Evolutionary conservation across 2,329 filamentous ascomycete genomes (phyloP).

Genomic region (Aspergillus thermomutatus): DNA sequence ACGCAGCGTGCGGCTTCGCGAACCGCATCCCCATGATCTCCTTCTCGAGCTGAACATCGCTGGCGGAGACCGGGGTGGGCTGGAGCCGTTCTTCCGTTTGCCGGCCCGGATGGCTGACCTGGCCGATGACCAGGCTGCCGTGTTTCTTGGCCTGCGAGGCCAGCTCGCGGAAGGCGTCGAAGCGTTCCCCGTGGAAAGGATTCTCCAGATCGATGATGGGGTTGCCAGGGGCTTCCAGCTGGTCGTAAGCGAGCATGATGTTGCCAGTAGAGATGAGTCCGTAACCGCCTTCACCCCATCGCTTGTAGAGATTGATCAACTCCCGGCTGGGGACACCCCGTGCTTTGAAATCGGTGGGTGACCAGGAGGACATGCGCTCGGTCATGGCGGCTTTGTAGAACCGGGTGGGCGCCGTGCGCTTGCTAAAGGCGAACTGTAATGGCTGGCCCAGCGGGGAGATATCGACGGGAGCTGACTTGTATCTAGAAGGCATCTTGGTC

Average conservation of each 20-base stretch:
- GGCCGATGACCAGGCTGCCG: conserved; percentile 57
- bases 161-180: conserved; percentile 57
- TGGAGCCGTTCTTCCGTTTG: conserved; percentile 49
- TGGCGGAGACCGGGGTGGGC: conserved; percentile 50
- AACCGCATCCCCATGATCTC: conserved; percentile 30
- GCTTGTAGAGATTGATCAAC: conserved; percentile 56
- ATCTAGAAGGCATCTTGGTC: neutral
- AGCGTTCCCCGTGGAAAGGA: conserved; percentile 54
- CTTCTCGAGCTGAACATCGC: conserved; percentile 45
- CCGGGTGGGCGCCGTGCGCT: conserved; percentile 59
- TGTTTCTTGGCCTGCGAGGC: conserved; percentile 55
- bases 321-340: conserved; percentile 54
- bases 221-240: conserved; percentile 56
- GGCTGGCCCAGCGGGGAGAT: conserved; percentile 45
- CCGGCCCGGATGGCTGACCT: conserved; percentile 62
- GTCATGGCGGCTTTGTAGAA: conserved; percentile 68
- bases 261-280: conserved; percentile 62
- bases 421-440: conserved; percentile 51
- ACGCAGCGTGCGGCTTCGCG: conserved; percentile 33
- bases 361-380: conserved; percentile 61
- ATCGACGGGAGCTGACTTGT: conserved; percentile 13
- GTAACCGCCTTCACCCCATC: conserved; percentile 58
- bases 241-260: conserved; percentile 60
- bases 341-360: conserved; percentile 49
- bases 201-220: conserved; percentile 56